These are phyloP conservation scores for sunflower (Helianthus annuus) DNA, from an alignment of 129 eudicot species.

Conservation along the genomic window HanXRQr2.0-SUNRISE NC_035434.2:126841065-126841564, in stretches of 20 bases:
- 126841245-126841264: not conserved
- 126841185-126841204: not conserved
- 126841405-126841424: not conserved
- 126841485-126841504: too few relatives aligned
- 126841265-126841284: not conserved
- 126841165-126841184: conserved; percentile 4
- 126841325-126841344: not conserved
- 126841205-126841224: not conserved
- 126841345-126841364: not conserved
- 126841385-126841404: not conserved
- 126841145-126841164: conserved; percentile 44
- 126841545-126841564: too few relatives aligned
- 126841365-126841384: not conserved
- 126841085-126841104: conserved; percentile 41
- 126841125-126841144: conserved; percentile 83
- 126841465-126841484: too few relatives aligned
- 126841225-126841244: not conserved
- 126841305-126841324: not conserved
- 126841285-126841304: not conserved
- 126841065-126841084: conserved; percentile 52
- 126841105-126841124: conserved; percentile 50
- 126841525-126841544: too few relatives aligned
- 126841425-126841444: not conserved
- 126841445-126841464: not conserved
- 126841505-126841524: too few relatives aligned